These are phyloP conservation scores for Apiospora pterosperma DNA, from an alignment of 2,329 filamentous ascomycete species.

Conservation along the genomic window DNA sequence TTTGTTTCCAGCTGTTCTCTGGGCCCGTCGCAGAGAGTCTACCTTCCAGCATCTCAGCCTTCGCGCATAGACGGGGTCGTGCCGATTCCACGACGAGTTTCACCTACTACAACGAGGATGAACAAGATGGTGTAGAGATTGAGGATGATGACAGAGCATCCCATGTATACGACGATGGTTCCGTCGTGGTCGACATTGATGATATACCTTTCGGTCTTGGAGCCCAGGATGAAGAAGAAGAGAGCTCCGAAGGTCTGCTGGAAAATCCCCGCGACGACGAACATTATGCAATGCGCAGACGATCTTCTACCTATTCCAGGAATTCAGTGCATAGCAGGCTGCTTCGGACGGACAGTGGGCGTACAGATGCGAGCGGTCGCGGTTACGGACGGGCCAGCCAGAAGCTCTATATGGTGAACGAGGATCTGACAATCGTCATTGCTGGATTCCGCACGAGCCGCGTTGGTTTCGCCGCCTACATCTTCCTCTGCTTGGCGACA, in stretches of 20 bases:
- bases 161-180: slow-evolving; percentile 34
- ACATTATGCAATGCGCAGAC: slow-evolving; percentile 53
- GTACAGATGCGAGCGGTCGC: slow-evolving; percentile 64
- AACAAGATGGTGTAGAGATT: slow-evolving; percentile 47
- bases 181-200: slow-evolving; percentile 24
- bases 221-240: slow-evolving; percentile 25
- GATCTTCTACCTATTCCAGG: slow-evolving; percentile 59
- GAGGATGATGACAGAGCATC: slow-evolving; percentile 30
- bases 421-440: slow-evolving; percentile 91
- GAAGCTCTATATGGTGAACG: slow-evolving; percentile 88
- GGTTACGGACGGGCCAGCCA: slow-evolving; percentile 69
- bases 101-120: slow-evolving; percentile 77
- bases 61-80: slow-evolving; percentile 76
- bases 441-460: slow-evolving; percentile 82
- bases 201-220: slow-evolving; percentile 28
- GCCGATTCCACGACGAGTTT: slow-evolving; percentile 87
- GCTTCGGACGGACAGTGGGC: slow-evolving; percentile 66
- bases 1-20: slow-evolving; percentile 63
- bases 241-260: slow-evolving; percentile 38
- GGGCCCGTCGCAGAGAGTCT: slow-evolving; percentile 93
- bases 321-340: slow-evolving; percentile 61
- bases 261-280: slow-evolving; percentile 37
- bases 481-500: slow-evolving; percentile 67
- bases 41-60: slow-evolving; percentile 90
- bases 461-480: slow-evolving; percentile 66